Evolutionary conservation across 371 early-diverging fungal species (phyloP), one percentile per base, ranked within the genome.

Genomic region (Lichtheimia corymbifera): DNA sequence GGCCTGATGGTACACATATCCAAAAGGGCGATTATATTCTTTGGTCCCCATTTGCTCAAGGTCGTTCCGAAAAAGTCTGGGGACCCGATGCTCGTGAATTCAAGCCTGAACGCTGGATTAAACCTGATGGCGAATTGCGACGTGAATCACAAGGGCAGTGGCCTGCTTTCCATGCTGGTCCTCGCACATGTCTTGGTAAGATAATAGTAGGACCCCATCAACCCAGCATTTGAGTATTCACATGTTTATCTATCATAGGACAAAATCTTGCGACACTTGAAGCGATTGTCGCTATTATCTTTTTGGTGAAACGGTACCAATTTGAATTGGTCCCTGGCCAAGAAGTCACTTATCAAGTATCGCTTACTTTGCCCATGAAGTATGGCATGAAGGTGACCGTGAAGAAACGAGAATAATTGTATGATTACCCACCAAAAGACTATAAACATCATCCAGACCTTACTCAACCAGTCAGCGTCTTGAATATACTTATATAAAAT

Each of bases 1-100:
- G 86, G 62, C 93, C 93, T 12, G 88, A 89, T 52, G 90, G 91
- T 5, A 82, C 83, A 20, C 64, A 65, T 13, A 72, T 91, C 6
- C 73, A 74, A 42, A 80, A 80, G 47, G 88, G 87, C 1, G 81
- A 83, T 27, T 70, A 69, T 20, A 58, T 87, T 9, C 58, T 66
- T 7, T 88, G 81, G 83, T 64, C 66, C 4, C 68, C 83, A 2
- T 86, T 74, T 64, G 76, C 77, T 12, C 77, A 77, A 66, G 89
- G 86, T 4, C 78, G 87, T 28, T 62, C 66, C 7, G 66, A 69
- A 6, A 64, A 61, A 0, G 61, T 85, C 18, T 89, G 90, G 90
- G 88, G 90, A 4, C 65, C 70, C 1, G 80, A 88, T 58, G 87
- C 85, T 13, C 58, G 55, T 13, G 74, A 82, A 40, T 89, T 84